Evolutionary conservation across 306 rosid species (phyloP).

Genomic region (Datisca glomerata): DNA sequence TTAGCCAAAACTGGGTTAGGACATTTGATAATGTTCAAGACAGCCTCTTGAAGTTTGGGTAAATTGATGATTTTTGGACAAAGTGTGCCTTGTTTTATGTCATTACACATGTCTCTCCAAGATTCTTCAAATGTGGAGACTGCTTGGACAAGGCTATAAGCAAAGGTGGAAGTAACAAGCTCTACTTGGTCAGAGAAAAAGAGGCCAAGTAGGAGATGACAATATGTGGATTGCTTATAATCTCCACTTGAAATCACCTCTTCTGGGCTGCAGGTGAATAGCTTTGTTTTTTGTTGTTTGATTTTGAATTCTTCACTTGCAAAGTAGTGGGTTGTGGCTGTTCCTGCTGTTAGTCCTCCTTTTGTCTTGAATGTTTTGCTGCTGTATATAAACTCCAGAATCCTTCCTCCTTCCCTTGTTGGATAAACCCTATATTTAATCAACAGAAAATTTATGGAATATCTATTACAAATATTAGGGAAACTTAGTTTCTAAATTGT

Average conservation of each 20-base stretch:
- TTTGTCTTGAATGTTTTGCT: constrained; percentile 61
- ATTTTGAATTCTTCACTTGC: constrained; percentile 75
- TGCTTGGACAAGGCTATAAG: constrained; percentile 70
- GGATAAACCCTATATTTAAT: constrained; percentile 41
- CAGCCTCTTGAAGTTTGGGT: constrained; percentile 34
- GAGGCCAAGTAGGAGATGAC: constrained; percentile 86
- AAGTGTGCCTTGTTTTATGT: constrained; percentile 39
- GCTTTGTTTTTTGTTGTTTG: constrained; percentile 51
- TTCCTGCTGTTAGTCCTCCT: constrained; percentile 68
- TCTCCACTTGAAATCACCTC: constrained; percentile 77
- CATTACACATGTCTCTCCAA: constrained; percentile 52
- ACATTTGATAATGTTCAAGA: constrained; percentile 30
- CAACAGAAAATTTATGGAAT: no score
- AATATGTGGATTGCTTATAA: constrained; percentile 62
- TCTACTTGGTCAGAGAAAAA: constrained; percentile 52
- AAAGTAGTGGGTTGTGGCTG: constrained; percentile 89
- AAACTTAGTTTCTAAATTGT: no score
- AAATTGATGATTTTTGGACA: constrained; percentile 33
- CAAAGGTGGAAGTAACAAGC: constrained; percentile 72
- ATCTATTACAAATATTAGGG: no score
- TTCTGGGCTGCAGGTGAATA: constrained; percentile 72
- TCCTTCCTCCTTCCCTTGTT: constrained; percentile 56
- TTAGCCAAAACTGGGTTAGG: constrained; percentile 49
- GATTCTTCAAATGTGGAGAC: constrained; percentile 42
- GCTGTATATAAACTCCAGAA: constrained; percentile 79